Evolutionary conservation across 768 basidiomycete species (phyloP).

Genomic region (Kwoniella sp.): DNA sequence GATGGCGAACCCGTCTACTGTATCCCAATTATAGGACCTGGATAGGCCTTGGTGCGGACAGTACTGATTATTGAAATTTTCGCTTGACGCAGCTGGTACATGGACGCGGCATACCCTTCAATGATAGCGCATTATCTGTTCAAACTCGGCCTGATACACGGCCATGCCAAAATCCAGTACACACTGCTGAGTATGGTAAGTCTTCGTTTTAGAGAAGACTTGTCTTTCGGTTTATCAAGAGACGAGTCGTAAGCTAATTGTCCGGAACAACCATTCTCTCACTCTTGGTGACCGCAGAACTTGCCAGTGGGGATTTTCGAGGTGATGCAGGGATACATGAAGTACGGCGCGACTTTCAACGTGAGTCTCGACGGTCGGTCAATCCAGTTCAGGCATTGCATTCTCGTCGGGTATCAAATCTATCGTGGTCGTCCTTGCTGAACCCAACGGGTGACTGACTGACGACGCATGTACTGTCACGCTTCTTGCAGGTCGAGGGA

Average conservation of each 20-base stretch:
- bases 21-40: no score
- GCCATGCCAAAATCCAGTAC: slow-evolving; percentile 89
- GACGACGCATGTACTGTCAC: neutral
- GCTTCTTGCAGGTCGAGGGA: slow-evolving; percentile 34
- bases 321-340: slow-evolving; percentile 89
- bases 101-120: slow-evolving; percentile 72
- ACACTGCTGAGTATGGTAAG: slow-evolving; percentile 87
- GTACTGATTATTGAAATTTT: slow-evolving; percentile 60
- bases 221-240: no score
- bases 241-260: neutral
- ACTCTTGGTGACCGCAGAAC: slow-evolving; percentile 40
- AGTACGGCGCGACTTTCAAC: slow-evolving; percentile 83
- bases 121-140: slow-evolving; percentile 86
- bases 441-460: neutral
- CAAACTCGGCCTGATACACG: slow-evolving; percentile 90
- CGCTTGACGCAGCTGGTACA: slow-evolving; percentile 54
- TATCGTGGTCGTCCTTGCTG: neutral
- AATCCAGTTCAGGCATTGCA: neutral
- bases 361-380: slow-evolving; percentile 56
- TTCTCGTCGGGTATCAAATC: no score
- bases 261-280: no score
- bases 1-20: neutral
- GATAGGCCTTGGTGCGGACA: slow-evolving; percentile 68
- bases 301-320: slow-evolving; percentile 85
- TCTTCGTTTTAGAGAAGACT: no score